Evolutionary conservation across 352 stramenopile species (phyloP).

Genomic region (Globisporangium recalcitrans): DNA sequence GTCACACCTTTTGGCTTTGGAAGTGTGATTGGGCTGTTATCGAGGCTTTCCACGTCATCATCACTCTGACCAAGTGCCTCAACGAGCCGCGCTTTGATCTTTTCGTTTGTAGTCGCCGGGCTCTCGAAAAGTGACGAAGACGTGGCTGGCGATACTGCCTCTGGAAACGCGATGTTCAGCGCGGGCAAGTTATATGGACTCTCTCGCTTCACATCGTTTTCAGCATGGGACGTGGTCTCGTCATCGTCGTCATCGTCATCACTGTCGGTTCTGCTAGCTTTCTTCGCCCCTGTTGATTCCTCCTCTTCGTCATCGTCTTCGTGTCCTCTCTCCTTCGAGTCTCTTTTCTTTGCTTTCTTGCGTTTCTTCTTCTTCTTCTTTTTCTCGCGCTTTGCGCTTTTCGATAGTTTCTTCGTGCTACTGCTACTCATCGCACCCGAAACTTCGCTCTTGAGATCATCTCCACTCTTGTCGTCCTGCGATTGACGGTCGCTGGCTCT

Average conservation of each 20-base stretch:
- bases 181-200: slow-evolving; percentile 5
- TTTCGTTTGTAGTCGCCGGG: slow-evolving; percentile 33
- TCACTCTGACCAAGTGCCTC: slow-evolving; percentile 50
- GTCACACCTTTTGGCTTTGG: not conserved
- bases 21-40: slow-evolving; percentile 12
- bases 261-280: slow-evolving; percentile 5
- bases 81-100: slow-evolving; percentile 44
- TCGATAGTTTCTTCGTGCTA: slow-evolving; percentile 29
- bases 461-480: slow-evolving; percentile 21
- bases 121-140: slow-evolving; percentile 37
- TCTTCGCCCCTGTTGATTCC: slow-evolving; percentile 17
- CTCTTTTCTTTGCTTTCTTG: slow-evolving; percentile 46
- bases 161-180: slow-evolving; percentile 4
- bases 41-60: slow-evolving; percentile 33
- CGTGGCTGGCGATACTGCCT: slow-evolving; percentile 19
- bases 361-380: slow-evolving; percentile 49
- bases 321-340: slow-evolving; percentile 12
- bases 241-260: slow-evolving; percentile 21
- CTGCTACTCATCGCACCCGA: slow-evolving; percentile 28
- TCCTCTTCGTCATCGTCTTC: slow-evolving; percentile 31
- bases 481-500: not conserved
- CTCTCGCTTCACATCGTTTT: not conserved
- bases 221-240: not conserved
- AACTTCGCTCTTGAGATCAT: slow-evolving; percentile 23
- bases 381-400: slow-evolving; percentile 39